Evolutionary conservation across 257 asterid species (phyloP).

Genomic region (Osmanthus fragrans): DNA sequence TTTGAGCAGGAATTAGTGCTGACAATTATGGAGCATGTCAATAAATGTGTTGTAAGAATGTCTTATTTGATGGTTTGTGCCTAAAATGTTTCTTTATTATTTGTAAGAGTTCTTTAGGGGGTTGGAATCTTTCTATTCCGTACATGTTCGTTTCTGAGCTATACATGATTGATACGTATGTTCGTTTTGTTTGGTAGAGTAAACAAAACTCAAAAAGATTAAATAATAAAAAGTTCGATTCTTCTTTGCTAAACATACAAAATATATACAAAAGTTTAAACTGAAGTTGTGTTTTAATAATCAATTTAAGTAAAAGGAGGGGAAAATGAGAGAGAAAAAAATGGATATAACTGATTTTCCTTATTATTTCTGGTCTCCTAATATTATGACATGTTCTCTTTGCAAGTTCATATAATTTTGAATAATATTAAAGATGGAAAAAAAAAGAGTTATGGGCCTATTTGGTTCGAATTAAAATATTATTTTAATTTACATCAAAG

Average conservation of each 20-base stretch:
- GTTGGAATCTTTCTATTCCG: too few relatives aligned
- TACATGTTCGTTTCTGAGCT: too few relatives aligned
- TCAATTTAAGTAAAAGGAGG: not conserved
- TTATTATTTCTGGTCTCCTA: not conserved
- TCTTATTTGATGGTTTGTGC: not conserved
- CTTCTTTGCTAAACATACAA: not conserved
- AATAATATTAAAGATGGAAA: too few relatives aligned
- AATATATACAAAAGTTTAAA: not conserved
- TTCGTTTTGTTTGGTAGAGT: not conserved
- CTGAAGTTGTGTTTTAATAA: not conserved
- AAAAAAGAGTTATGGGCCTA: too few relatives aligned
- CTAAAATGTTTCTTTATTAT: not conserved
- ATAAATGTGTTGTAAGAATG: not conserved
- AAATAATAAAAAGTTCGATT: not conserved
- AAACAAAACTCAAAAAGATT: not conserved
- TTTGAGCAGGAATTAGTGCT: not conserved
- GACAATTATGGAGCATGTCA: not conserved
- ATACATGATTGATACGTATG: not conserved
- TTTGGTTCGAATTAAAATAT: too few relatives aligned
- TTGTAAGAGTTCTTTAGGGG: too few relatives aligned
- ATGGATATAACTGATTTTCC: too few relatives aligned
- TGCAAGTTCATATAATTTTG: not conserved
- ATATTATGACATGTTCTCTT: not conserved
- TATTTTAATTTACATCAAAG: too few relatives aligned
- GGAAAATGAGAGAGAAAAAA: not conserved